A percentile compares a stretch with the other conserved stretches of the same genome.
Evolutionary conservation across 1,284 basidiomycete species (phyloP).

Genomic region (Coniferiporia sulphurascens): DNA sequence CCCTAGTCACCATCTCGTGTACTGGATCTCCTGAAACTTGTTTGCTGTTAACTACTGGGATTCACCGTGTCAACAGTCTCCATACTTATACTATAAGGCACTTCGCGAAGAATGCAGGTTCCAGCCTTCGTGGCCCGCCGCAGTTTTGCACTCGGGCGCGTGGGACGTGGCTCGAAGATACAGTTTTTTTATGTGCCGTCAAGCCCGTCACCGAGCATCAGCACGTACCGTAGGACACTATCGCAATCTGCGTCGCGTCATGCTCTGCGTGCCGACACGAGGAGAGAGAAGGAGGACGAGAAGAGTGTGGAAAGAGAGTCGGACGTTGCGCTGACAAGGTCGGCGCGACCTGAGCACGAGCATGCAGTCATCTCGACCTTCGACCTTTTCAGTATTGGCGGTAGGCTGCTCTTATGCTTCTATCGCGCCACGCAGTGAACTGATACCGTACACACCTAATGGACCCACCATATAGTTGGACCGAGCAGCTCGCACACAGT

Average conservation of each 20-base stretch:
- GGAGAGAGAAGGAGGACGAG: not conserved
- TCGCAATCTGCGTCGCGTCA: not conserved
- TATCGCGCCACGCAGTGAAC: constrained; percentile 21
- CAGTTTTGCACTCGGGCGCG: not conserved
- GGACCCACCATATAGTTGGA: constrained; percentile 35
- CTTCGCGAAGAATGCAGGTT: not conserved
- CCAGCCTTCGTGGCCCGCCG: not conserved
- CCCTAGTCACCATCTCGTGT: no score
- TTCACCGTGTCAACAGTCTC: no score
- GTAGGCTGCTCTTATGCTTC: constrained; percentile 34
- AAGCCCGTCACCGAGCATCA: not conserved
- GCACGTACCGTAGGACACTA: not conserved
- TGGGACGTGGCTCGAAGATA: not conserved
- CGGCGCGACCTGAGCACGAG: constrained; percentile 41
- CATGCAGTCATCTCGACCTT: constrained; percentile 94
- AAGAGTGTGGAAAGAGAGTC: not conserved
- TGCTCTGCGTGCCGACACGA: not conserved
- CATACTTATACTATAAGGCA: not conserved
- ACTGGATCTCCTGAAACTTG: no score
- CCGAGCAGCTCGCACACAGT: constrained; percentile 70
- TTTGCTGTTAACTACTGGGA: not conserved
- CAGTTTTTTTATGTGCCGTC: not conserved
- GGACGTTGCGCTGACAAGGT: not conserved
- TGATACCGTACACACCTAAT: constrained; percentile 4
- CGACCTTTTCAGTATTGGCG: constrained; percentile 92